phyloP scores from a whole-genome alignment of 192 early-diverging fungal species.

The Coemansia sp. region DNA sequence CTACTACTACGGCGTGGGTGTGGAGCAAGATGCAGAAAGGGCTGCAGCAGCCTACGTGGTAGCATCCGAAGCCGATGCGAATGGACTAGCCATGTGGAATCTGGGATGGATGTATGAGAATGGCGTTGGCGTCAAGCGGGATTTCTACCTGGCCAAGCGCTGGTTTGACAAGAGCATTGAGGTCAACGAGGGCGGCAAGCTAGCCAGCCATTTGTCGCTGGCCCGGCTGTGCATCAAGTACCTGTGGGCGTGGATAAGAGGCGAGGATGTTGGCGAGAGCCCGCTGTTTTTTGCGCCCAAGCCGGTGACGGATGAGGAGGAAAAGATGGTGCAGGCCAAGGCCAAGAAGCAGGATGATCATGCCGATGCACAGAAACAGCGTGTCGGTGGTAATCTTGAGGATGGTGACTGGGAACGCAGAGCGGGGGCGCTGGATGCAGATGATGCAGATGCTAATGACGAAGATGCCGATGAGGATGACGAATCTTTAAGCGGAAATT shows the following conservation, averaged over 20 bases:
- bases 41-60: slow-evolving; percentile 83
- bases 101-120: slow-evolving; percentile 95
- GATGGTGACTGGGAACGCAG: slow-evolving; percentile 17
- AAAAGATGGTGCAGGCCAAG: slow-evolving; percentile 12
- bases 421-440: slow-evolving; percentile 4
- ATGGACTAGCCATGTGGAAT: slow-evolving; percentile 92
- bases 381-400: background rate
- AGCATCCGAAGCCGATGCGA: slow-evolving; percentile 72
- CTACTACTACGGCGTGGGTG: slow-evolving; percentile 82
- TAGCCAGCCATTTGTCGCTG: slow-evolving; percentile 77
- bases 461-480: slow-evolving; percentile 11
- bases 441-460: slow-evolving; percentile 1
- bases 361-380: slow-evolving; percentile 1
- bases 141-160: slow-evolving; percentile 90
- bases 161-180: slow-evolving; percentile 82
- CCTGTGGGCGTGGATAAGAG: slow-evolving; percentile 62
- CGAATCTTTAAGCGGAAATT: slow-evolving; percentile 20
- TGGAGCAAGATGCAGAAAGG: slow-evolving; percentile 60
- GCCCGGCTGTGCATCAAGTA: slow-evolving; percentile 65
- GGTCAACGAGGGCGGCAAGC: slow-evolving; percentile 73
- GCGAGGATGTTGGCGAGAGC: slow-evolving; percentile 57
- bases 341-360: slow-evolving; percentile 15
- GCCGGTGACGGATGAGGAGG: slow-evolving; percentile 16
- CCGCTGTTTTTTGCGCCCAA: slow-evolving; percentile 51
- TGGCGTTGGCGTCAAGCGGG: slow-evolving; percentile 85